These are phyloP conservation scores for Colletotrichum cordylinicola DNA, from an alignment of 2,329 filamentous ascomycete species.

Conservation along the genomic window DNA sequence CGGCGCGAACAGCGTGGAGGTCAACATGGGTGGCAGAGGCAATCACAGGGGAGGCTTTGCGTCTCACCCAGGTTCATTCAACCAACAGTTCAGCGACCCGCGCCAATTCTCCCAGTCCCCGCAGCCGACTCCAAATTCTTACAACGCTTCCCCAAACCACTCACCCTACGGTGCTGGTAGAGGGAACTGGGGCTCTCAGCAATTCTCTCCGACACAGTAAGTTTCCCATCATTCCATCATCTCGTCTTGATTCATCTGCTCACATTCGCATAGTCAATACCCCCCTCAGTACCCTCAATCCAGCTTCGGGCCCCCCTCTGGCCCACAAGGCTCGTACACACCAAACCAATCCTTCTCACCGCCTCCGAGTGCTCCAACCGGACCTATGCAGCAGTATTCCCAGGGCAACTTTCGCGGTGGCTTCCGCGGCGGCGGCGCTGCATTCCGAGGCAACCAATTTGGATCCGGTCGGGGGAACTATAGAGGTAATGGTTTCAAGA, in stretches of 20 bases:
- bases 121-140: slow-evolving; percentile 58
- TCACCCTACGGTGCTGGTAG: slow-evolving; percentile 64
- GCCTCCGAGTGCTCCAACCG: slow-evolving; percentile 61
- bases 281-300: slow-evolving; percentile 64
- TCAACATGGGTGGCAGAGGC: slow-evolving; percentile 38
- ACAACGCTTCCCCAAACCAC: slow-evolving; percentile 63
- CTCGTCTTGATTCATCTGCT: background rate
- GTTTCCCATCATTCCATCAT: background rate
- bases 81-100: slow-evolving; percentile 36
- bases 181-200: slow-evolving; percentile 55
- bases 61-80: slow-evolving; percentile 36
- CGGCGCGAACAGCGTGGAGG: slow-evolving; percentile 39
- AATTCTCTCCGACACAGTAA: slow-evolving; percentile 42
- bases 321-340: slow-evolving; percentile 61
- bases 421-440: slow-evolving; percentile 53
- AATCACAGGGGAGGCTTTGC: slow-evolving; percentile 34
- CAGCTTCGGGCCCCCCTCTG: slow-evolving; percentile 57
- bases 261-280: slow-evolving; percentile 57
- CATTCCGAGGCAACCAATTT: slow-evolving; percentile 67
- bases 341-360: slow-evolving; percentile 52
- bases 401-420: slow-evolving; percentile 49
- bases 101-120: slow-evolving; percentile 64
- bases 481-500: slow-evolving; percentile 70
- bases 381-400: slow-evolving; percentile 60
- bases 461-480: slow-evolving; percentile 53